These are phyloP conservation scores for Amanita rubescens DNA, from an alignment of 768 basidiomycete species.

Conservation along the genomic window DNA sequence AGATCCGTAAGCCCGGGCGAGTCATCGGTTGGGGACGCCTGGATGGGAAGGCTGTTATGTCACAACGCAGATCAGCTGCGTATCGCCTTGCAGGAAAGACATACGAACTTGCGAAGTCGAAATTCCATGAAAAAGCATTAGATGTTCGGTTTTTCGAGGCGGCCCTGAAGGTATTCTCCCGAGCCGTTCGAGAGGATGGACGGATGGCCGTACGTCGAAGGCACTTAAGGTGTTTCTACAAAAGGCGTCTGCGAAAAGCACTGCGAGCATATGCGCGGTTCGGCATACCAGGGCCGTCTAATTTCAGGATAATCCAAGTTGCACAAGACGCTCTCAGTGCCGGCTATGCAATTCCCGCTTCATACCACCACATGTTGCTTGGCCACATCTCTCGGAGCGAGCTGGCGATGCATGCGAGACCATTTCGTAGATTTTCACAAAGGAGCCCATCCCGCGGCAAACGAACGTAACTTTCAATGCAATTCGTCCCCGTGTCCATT, in stretches of 20 bases:
- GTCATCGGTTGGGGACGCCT: neutral
- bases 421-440: neutral
- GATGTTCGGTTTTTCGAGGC: conserved; percentile 70
- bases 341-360: conserved; percentile 34
- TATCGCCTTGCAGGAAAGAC: conserved; percentile 4
- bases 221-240: neutral
- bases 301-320: conserved; percentile 29
- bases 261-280: conserved; percentile 11
- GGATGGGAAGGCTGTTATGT: neutral
- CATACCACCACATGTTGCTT: conserved; percentile 31
- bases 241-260: neutral
- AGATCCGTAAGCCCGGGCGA: conserved; percentile 9
- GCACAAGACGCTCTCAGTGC: conserved; percentile 29
- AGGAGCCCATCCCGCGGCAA: neutral
- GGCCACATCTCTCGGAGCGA: conserved; percentile 15
- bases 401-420: neutral
- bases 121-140: conserved; percentile 22
- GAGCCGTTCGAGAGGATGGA: conserved; percentile 7
- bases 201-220: conserved; percentile 3
- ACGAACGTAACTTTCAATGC: neutral
- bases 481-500: no score
- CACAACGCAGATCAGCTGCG: neutral
- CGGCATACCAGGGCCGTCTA: conserved; percentile 18
- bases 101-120: conserved; percentile 2
- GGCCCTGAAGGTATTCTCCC: conserved; percentile 37